Percentiles rank a stretch among this genome's conserved stretches.
These are phyloP conservation scores for Zygosaccharomyces pseudorouxii DNA, from an alignment of 805 yeast genomes.

Conservation along the genomic window DNA sequence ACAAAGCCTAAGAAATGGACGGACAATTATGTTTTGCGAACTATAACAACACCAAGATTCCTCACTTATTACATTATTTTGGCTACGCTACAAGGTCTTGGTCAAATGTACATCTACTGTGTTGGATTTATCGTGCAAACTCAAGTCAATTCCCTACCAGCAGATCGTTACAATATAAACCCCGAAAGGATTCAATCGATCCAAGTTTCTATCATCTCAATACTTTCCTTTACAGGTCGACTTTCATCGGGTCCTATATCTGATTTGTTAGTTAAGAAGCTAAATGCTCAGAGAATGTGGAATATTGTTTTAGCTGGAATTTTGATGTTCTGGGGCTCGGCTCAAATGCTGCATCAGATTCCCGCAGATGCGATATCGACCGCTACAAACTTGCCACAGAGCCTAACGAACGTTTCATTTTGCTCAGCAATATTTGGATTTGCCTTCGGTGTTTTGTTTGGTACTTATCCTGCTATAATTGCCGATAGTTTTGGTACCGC, in stretches of 20 bases:
- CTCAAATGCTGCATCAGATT: constrained; percentile 27
- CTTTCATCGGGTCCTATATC: constrained; percentile 60
- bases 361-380: not conserved
- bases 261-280: constrained; percentile 51
- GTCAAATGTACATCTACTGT: constrained; percentile 68
- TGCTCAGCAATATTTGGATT: constrained; percentile 56
- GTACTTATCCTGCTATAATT: constrained; percentile 68
- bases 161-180: constrained; percentile 15
- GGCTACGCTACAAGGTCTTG: constrained; percentile 55
- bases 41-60: constrained; percentile 37
- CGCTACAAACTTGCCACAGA: constrained; percentile 18
- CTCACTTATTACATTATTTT: constrained; percentile 51
- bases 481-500: constrained; percentile 69
- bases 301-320: constrained; percentile 44
- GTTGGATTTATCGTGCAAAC: constrained; percentile 68
- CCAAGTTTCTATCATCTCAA: constrained; percentile 64
- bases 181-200: constrained; percentile 56
- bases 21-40: constrained; percentile 16
- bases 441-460: constrained; percentile 67
- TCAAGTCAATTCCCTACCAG: constrained; percentile 34
- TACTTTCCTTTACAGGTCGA: constrained; percentile 63
- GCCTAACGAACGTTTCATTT: constrained; percentile 40
- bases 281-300: constrained; percentile 61
- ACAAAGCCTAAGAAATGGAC: constrained; percentile 7
- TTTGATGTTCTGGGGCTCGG: constrained; percentile 33